Percentiles rank a stretch among this genome's conserved stretches.
Evolutionary conservation across 1,284 basidiomycete genomes (phyloP).

Genomic region (Ceraceosorus guamensis): DNA sequence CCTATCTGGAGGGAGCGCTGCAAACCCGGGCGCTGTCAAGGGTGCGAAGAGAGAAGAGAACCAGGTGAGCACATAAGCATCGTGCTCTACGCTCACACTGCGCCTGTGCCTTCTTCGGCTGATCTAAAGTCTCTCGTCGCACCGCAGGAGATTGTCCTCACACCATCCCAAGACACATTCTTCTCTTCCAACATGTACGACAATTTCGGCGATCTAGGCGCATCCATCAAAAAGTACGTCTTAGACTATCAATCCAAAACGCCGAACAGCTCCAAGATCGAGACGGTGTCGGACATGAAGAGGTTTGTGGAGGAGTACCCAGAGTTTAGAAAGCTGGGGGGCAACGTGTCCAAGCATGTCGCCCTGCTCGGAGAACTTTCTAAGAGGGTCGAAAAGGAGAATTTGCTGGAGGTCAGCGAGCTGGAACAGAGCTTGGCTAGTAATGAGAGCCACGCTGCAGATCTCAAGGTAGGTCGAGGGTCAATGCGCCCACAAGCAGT

Average conservation of each 20-base stretch:
- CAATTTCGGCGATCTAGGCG: slow-evolving; percentile 95
- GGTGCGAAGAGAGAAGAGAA: too few relatives aligned
- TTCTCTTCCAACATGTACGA: slow-evolving; percentile 84
- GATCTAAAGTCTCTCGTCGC: slow-evolving; percentile 1
- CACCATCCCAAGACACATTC: slow-evolving; percentile 85
- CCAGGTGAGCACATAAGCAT: too few relatives aligned
- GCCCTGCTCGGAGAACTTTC: slow-evolving; percentile 93
- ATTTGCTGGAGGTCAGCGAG: slow-evolving; percentile 72
- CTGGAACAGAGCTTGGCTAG: slow-evolving; percentile 93
- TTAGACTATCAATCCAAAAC: slow-evolving; percentile 78
- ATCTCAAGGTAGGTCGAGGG: slow-evolving; percentile 64
- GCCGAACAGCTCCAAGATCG: slow-evolving; percentile 73
- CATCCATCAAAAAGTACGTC: slow-evolving; percentile 85
- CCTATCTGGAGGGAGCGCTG: slow-evolving; percentile 54
- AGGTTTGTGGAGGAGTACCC: slow-evolving; percentile 94
- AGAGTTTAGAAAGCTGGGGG: slow-evolving; percentile 89
- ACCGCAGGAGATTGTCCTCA: slow-evolving; percentile 81
- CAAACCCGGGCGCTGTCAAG: too few relatives aligned
- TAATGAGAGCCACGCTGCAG: slow-evolving; percentile 70
- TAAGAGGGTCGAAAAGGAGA: slow-evolving; percentile 75
- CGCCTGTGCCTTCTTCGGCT: neutral
- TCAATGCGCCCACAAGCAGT: too few relatives aligned
- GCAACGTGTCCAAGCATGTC: slow-evolving; percentile 97
- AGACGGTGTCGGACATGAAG: slow-evolving; percentile 74
- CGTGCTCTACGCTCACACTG: too few relatives aligned